Percentiles rank a stretch among this genome's conserved stretches.
Evolutionary conservation across 2,329 filamentous ascomycete genomes (phyloP).

Genomic region (Dothideomycetes sp.): DNA sequence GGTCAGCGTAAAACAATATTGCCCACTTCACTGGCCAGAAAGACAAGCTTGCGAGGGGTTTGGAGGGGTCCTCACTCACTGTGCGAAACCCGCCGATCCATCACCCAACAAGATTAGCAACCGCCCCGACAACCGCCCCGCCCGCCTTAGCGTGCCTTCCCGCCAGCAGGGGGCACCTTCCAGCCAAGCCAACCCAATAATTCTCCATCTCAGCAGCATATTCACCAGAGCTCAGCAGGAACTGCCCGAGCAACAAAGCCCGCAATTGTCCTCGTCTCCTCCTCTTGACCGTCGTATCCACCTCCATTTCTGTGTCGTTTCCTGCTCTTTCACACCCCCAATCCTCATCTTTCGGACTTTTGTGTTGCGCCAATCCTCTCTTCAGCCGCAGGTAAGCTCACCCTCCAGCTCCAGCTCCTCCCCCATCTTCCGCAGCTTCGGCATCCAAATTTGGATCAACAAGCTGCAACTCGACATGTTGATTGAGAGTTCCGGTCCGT

Average conservation of each 20-base stretch:
- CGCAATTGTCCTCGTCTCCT: background rate
- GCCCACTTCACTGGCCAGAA: no score
- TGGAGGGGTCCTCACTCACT: no score
- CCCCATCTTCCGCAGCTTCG: background rate
- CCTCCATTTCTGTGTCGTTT: background rate
- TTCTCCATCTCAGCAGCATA: background rate
- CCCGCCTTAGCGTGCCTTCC: background rate
- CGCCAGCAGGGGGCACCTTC: no score
- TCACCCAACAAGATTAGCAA: background rate
- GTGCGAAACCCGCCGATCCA: background rate
- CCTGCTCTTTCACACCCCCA: background rate
- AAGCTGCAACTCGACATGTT: conserved; percentile 1
- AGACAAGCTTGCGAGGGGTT: no score
- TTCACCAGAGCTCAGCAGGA: background rate
- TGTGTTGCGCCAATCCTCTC: background rate
- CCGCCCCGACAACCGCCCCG: no score
- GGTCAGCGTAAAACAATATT: no score
- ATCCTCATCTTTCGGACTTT: background rate
- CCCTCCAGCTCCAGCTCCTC: conserved; percentile 3
- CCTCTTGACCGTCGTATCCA: background rate
- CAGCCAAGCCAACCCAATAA: background rate
- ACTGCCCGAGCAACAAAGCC: background rate
- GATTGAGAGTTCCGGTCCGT: no score
- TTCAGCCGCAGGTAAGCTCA: conserved; percentile 6
- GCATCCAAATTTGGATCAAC: conserved; percentile 7